phyloP scores from a whole-genome alignment of 176 grass and related monocot species.

The Stipa capillata region DNA sequence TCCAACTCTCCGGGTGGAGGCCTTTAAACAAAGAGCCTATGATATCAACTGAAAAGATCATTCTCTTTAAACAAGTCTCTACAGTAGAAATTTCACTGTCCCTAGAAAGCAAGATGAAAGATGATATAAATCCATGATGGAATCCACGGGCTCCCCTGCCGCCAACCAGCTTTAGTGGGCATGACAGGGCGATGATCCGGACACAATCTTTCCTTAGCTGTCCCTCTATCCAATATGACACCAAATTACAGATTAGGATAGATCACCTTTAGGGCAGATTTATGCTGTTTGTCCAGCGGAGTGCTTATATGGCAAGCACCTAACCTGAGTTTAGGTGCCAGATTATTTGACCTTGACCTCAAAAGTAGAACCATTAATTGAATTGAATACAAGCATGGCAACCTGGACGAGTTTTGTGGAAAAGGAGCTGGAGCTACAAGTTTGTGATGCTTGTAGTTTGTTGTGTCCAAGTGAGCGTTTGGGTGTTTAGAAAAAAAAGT shows the following conservation, averaged over 20 bases:
- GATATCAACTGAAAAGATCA: not conserved
- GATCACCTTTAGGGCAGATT: not conserved
- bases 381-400: not conserved
- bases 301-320: conserved; percentile 3
- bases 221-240: conserved; percentile 14
- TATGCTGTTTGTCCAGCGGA: not conserved
- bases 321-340: conserved; percentile 6
- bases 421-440: too few relatives aligned
- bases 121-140: not conserved
- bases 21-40: not conserved
- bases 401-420: not conserved
- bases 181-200: conserved; percentile 35
- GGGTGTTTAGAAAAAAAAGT: too few relatives aligned
- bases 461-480: too few relatives aligned
- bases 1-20: not conserved
- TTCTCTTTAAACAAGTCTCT: not conserved
- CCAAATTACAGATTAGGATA: conserved; percentile 8
- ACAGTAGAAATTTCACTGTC: conserved; percentile 8
- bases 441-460: not conserved
- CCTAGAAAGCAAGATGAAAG: not conserved
- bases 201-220: conserved; percentile 30
- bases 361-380: not conserved
- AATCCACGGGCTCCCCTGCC: not conserved
- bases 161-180: conserved; percentile 18
- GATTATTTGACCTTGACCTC: not conserved